Conservation (phyloP, 495 filamentous ascomycete species). For the Podospora pseudoanserina region DNA sequence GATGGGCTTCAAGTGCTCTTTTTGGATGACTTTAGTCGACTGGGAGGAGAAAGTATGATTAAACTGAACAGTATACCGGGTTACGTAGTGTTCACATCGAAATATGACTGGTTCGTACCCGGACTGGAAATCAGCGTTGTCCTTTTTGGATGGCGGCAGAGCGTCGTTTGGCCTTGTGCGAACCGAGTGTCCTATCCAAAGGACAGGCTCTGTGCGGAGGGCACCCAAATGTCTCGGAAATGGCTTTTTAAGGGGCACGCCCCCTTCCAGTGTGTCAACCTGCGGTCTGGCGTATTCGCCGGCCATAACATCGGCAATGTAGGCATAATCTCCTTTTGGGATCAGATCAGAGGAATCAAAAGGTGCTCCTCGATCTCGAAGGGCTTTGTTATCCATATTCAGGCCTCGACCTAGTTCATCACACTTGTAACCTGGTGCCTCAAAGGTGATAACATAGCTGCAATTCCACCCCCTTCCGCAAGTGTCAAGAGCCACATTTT, state of each 20-base stretch:
- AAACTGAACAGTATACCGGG: conserved; percentile 29
- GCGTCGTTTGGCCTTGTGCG: conserved; percentile 5
- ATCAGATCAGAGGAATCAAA: conserved; percentile 23
- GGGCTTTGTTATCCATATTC: conserved; percentile 15
- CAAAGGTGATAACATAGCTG: conserved; percentile 28
- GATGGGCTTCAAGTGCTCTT: conserved; percentile 20
- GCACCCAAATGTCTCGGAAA: conserved; percentile 28
- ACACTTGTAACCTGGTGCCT: conserved; percentile 31
- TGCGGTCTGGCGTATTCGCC: conserved; percentile 27
- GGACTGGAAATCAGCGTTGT: conserved; percentile 12
- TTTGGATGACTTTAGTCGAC: conserved; percentile 18
- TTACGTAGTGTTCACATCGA: conserved; percentile 29
- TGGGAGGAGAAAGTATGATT: conserved; percentile 27
- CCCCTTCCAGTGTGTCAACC: conserved; percentile 14
- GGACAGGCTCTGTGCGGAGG: conserved; percentile 26
- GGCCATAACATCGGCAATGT: conserved; percentile 19
- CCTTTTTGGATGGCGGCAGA: conserved; percentile 2
- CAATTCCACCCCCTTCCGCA: conserved; percentile 34
- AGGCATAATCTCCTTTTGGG: conserved; percentile 24
- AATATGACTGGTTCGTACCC: conserved; percentile 22
- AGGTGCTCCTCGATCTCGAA: conserved; percentile 18
- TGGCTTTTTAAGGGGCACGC: conserved; percentile 5
- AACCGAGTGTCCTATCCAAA: conserved; percentile 27
- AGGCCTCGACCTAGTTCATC: conserved; percentile 18
- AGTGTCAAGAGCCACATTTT: conserved; percentile 22